phyloP scores from a whole-genome alignment of 2,329 filamentous ascomycete species.

The Gyromitra esculenta region DNA sequence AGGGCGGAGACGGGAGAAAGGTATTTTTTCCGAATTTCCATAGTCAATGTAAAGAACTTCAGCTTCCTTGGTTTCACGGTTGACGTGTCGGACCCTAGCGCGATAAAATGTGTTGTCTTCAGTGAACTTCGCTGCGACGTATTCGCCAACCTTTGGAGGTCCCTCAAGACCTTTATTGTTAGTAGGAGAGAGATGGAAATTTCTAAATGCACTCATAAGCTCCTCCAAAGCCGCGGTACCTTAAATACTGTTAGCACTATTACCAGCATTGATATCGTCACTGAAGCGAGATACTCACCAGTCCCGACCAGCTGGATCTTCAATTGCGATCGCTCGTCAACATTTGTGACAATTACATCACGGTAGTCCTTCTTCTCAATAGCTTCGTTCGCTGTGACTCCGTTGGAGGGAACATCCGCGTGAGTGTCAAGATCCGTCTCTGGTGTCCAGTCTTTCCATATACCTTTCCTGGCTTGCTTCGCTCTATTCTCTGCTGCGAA shows the following conservation, averaged over 20 bases:
- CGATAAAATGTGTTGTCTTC: constrained; percentile 95
- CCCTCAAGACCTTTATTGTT: constrained; percentile 78
- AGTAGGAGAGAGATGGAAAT: constrained; percentile 85
- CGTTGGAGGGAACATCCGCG: constrained; percentile 64
- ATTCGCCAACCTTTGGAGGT: constrained; percentile 88
- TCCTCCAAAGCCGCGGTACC: constrained; percentile 85
- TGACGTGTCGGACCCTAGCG: constrained; percentile 87
- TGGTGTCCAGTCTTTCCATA: constrained; percentile 96
- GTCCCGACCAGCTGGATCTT: constrained; percentile 89
- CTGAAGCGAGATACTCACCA: constrained; percentile 34
- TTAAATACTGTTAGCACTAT: constrained; percentile 60
- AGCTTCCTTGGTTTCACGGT: constrained; percentile 85
- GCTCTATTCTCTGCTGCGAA: constrained; percentile 87
- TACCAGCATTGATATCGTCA: neutral
- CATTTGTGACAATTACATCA: constrained; percentile 89
- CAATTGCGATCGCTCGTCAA: constrained; percentile 81
- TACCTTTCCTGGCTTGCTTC: constrained; percentile 84
- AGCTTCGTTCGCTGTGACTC: constrained; percentile 66
- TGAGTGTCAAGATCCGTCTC: constrained; percentile 77
- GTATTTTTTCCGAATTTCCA: constrained; percentile 88
- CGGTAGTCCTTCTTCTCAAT: constrained; percentile 84
- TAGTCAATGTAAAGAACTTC: constrained; percentile 97
- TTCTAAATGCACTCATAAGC: constrained; percentile 89
- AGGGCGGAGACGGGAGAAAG: constrained; percentile 85
- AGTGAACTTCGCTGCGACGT: constrained; percentile 89